Conservation (phyloP, 805 yeast species). For the Candida insectalens region DNA sequence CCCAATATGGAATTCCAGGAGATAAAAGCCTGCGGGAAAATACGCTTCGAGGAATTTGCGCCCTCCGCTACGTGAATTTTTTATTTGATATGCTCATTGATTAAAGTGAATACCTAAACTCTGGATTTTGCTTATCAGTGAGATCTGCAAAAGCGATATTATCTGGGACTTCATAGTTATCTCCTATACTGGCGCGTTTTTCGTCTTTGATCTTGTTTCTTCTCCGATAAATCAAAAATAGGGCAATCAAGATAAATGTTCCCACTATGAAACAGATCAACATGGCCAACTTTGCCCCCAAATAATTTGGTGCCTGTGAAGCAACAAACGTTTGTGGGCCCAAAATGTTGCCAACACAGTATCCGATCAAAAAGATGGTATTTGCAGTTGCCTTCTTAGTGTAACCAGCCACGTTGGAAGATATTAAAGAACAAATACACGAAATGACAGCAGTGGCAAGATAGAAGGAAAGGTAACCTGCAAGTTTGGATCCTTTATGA, state of each 20-base stretch:
- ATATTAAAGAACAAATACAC: slow-evolving; percentile 24
- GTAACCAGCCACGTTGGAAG: slow-evolving; percentile 45
- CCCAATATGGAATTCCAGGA: too few relatives aligned
- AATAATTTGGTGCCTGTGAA: slow-evolving; percentile 29
- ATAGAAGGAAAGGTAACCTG: slow-evolving; percentile 15
- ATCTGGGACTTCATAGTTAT: slow-evolving; percentile 5
- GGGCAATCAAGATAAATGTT: slow-evolving; percentile 1
- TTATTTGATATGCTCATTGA: too few relatives aligned
- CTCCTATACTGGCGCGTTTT: slow-evolving; percentile 6
- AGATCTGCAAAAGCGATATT: slow-evolving; percentile 10
- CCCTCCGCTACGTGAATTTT: too few relatives aligned
- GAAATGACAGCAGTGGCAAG: slow-evolving; percentile 12
- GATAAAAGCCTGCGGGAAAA: too few relatives aligned
- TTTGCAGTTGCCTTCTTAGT: slow-evolving; percentile 43
- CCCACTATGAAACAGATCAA: slow-evolving; percentile 8
- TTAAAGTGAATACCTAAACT: slow-evolving; percentile 6
- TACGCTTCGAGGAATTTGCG: too few relatives aligned
- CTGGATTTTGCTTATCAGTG: slow-evolving; percentile 9
- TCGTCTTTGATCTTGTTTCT: slow-evolving; percentile 6
- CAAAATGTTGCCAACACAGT: slow-evolving; percentile 43
- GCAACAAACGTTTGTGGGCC: slow-evolving; percentile 45
- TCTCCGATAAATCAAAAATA: slow-evolving; percentile 8
- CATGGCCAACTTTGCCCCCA: slow-evolving; percentile 9
- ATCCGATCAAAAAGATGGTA: slow-evolving; percentile 36
- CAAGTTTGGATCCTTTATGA: slow-evolving; percentile 14